These are phyloP conservation scores for Furcasterigmium furcatum DNA, from an alignment of 2,329 filamentous ascomycete genomes.

Conservation along the genomic window DNA sequence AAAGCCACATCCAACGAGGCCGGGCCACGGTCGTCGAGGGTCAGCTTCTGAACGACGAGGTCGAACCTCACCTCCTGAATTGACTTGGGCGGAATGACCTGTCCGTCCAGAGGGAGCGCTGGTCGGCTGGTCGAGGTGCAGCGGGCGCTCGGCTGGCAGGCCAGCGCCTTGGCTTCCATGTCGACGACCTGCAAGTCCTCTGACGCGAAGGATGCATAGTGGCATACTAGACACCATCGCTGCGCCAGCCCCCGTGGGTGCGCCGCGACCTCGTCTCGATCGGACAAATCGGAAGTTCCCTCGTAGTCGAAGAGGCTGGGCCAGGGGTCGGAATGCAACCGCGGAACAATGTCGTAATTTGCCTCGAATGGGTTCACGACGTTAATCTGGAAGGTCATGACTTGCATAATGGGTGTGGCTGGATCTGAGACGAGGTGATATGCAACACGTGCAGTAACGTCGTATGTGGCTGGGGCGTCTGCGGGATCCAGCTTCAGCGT, in stretches of 20 bases:
- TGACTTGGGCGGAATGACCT: constrained; percentile 59
- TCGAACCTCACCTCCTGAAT: constrained; percentile 72
- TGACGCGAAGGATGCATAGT: constrained; percentile 72
- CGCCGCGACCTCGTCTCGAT: constrained; percentile 22
- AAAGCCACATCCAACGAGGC: constrained; percentile 73
- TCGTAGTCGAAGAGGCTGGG: constrained; percentile 77
- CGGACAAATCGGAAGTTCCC: constrained; percentile 31
- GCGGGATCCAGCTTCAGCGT: constrained; percentile 48
- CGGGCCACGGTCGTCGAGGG: constrained; percentile 77
- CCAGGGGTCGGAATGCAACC: constrained; percentile 76
- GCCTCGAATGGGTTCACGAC: constrained; percentile 86
- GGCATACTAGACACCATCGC: constrained; percentile 73
- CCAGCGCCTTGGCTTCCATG: constrained; percentile 59
- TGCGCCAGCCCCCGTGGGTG: constrained; percentile 65
- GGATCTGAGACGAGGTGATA: constrained; percentile 80
- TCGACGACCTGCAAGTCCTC: constrained; percentile 65
- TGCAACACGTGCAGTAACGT: constrained; percentile 67
- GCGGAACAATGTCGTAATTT: constrained; percentile 81
- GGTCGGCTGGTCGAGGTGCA: constrained; percentile 46
- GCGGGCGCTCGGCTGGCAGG: constrained; percentile 58
- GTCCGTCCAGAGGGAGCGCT: constrained; percentile 34
- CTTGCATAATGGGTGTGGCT: constrained; percentile 77
- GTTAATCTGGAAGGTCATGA: constrained; percentile 63
- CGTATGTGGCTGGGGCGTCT: constrained; percentile 52
- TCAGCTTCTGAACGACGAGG: constrained; percentile 70